Evolutionary conservation across 768 basidiomycete genomes (phyloP).

Genomic region (Trametes meyenii): DNA sequence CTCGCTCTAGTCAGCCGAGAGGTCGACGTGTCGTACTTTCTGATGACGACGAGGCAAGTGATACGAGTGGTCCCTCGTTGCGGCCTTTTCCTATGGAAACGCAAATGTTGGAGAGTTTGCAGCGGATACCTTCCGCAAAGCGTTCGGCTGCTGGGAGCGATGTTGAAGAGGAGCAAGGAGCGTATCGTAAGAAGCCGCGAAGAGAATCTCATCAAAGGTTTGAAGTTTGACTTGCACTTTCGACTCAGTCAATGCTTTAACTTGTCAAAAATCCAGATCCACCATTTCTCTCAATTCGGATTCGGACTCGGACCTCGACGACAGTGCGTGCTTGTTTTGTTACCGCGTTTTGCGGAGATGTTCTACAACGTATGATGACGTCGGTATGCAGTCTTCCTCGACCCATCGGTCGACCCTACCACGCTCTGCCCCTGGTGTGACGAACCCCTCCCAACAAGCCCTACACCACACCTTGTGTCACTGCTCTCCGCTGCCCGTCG

Average conservation of each 20-base stretch:
- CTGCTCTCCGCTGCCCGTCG: conserved; percentile 54
- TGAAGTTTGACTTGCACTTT: neutral
- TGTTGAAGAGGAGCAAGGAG: conserved; percentile 27
- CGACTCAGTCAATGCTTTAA: neutral
- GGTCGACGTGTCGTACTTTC: conserved; percentile 9
- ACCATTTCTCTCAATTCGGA: conserved; percentile 18
- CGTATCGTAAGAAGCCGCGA: neutral
- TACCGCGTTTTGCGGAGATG: neutral
- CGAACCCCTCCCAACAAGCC: conserved; percentile 59
- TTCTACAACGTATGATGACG: neutral
- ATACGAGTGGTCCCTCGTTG: neutral
- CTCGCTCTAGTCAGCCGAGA: neutral
- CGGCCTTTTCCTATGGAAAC: conserved; percentile 55
- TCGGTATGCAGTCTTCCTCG: conserved; percentile 50
- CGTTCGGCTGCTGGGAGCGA: conserved; percentile 40
- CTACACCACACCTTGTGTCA: conserved; percentile 58
- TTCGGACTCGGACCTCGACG: conserved; percentile 26
- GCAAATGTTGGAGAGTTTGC: conserved; percentile 44
- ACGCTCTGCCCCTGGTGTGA: conserved; percentile 85
- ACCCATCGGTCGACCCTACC: conserved; percentile 58
- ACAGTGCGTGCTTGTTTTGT: conserved; percentile 22
- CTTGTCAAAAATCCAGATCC: conserved; percentile 5
- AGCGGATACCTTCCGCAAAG: conserved; percentile 34
- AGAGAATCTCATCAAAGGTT: conserved; percentile 2
- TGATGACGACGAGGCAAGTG: conserved; percentile 11